Evolutionary conservation across 805 yeast species (phyloP).

Genomic region (Saccharomycopsis fodiens): DNA sequence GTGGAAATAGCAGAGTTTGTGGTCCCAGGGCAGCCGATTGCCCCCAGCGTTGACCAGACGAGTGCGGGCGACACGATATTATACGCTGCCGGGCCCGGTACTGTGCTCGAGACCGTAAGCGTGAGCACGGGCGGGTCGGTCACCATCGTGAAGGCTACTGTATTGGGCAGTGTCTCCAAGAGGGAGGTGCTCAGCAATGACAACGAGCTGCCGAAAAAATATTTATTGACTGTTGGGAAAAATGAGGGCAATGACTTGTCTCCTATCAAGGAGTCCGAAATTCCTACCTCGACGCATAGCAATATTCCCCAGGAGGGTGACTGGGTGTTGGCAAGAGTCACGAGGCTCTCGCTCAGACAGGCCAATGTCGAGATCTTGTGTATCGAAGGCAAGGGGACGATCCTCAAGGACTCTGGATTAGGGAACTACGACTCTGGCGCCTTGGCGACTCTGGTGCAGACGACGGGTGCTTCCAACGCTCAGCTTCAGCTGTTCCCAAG

Average conservation of each 20-base stretch:
- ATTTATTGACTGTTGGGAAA: background rate
- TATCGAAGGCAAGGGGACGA: constrained; percentile 53
- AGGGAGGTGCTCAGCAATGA: background rate
- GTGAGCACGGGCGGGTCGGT: background rate
- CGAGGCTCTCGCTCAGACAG: constrained; percentile 57
- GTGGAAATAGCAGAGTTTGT: constrained; percentile 9
- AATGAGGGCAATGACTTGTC: background rate
- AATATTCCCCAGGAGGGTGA: constrained; percentile 78
- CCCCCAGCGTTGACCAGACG: constrained; percentile 10
- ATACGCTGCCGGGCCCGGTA: constrained; percentile 16
- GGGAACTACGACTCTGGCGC: constrained; percentile 37
- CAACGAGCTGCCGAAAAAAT: background rate
- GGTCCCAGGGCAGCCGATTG: constrained; percentile 21
- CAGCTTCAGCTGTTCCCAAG: constrained; percentile 41
- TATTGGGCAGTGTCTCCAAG: constrained; percentile 3
- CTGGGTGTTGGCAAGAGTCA: constrained; percentile 67
- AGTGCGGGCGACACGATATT: constrained; percentile 2
- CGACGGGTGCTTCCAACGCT: constrained; percentile 35
- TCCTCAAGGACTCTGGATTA: constrained; percentile 38
- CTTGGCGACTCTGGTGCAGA: constrained; percentile 24
- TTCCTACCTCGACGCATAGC: constrained; percentile 1
- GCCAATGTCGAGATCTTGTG: constrained; percentile 72
- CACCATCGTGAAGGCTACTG: constrained; percentile 5
- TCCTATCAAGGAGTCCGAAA: background rate
- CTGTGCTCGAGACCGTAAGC: constrained; percentile 2